Base-by-base conservation (phyloP, 306 rosid genomes). In the Rubus idaeus region DNA sequence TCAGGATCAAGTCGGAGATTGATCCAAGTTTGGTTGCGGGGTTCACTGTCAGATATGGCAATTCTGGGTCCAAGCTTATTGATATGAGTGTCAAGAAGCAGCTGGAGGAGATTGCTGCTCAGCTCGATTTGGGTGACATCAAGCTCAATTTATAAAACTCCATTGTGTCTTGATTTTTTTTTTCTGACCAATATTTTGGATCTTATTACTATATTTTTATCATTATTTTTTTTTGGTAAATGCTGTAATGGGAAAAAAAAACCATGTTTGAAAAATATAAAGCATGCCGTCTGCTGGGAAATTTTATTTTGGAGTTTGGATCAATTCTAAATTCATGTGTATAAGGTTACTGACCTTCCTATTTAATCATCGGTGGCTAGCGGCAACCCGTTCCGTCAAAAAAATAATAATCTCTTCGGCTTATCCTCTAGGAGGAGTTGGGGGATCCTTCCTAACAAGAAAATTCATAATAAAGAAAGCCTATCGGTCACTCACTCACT, bases 81-180 rank as follows among this genome's bases (percentile, higher is more conserved):
- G 98, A 95, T 41, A 75, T 95, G 96, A 95, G 99, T 44, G 97
- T 95, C 21, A 90, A 84, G 96, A 95, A 88, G 81, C 96, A 95
- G 81, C 86, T 95, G 0, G 97, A 92, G 80, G 99, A 95, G 12
- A 92, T 95, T 64, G 96, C 97, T 72, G 83, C 92, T 69, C 92
- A 92, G 88, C 84, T 95, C 66, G 97, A 92, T 58, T 71, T 92
- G 79, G 90, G 91, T 56, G 97, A 90, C 49, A 83, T 95, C 68
- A 44, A 75, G 73, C 87, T 95, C 42, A 60, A 26, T 60, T 26
- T 60, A 60, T 60, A 60, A 11, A 58, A 26, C 65, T 58, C 65
- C 65, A 23, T 20, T 20, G 37, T 57, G 2, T 53, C 23, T 6
- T 18, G 4, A 12, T 2, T 53, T 79, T 68, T 49, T 10, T 44